Conservation (phyloP, 1,284 basidiomycete genomes). For the Wallemia hederae region DNA sequence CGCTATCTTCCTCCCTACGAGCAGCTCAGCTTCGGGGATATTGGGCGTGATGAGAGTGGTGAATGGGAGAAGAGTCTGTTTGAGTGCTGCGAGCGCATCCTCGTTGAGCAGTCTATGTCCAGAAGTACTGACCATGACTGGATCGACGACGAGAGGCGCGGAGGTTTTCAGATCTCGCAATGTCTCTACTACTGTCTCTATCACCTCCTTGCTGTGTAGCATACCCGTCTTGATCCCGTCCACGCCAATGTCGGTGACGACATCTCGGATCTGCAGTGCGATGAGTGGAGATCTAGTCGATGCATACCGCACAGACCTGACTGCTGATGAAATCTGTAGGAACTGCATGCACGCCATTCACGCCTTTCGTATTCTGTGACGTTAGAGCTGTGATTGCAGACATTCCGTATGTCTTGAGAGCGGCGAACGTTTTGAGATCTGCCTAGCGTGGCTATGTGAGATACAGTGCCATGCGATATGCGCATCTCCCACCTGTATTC, state of each 20-base stretch:
- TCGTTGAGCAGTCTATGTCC: conserved; percentile 47
- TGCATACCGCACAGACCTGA: conserved; percentile 24
- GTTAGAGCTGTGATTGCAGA: conserved; percentile 65
- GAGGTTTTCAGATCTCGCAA: conserved; percentile 8
- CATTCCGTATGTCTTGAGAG: conserved; percentile 54
- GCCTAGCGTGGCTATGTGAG: conserved; percentile 13
- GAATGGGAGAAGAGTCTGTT: conserved; percentile 36
- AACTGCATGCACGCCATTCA: conserved; percentile 35
- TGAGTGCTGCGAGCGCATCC: conserved; percentile 32
- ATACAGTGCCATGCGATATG: background rate
- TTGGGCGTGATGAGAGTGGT: conserved; percentile 62
- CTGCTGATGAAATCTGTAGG: conserved; percentile 37
- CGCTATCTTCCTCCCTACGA: conserved; percentile 24
- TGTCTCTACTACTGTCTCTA: conserved; percentile 15
- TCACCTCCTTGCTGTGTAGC: conserved; percentile 24
- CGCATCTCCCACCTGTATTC: conserved; percentile 35
- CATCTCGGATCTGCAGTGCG: conserved; percentile 30
- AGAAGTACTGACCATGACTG: conserved; percentile 77
- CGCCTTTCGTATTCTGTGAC: conserved; percentile 69
- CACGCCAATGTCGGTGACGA: conserved; percentile 45
- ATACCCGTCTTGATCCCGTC: conserved; percentile 71
- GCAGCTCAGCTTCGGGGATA: conserved; percentile 43
- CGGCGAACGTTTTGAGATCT: conserved; percentile 60
- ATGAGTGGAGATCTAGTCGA: background rate
- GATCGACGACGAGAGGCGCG: conserved; percentile 42